Percentiles rank a stretch among this genome's conserved stretches.
Conservation (phyloP, 2,329 filamentous ascomycete species). For the Rutstroemia sp. region DNA sequence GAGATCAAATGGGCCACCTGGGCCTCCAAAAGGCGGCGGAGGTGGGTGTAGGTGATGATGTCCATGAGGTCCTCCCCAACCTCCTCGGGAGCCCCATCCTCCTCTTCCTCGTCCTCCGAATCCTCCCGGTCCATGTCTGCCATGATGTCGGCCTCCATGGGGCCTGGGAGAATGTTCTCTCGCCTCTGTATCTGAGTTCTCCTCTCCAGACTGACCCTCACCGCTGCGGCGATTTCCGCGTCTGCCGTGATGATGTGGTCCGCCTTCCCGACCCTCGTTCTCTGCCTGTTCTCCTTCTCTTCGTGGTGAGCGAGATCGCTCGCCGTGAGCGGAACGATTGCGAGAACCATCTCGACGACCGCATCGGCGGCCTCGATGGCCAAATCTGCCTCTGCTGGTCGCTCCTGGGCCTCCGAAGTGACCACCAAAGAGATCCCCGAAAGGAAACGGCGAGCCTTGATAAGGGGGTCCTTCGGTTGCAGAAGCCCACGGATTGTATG, state of each 20-base stretch:
- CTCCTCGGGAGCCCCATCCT: slow-evolving; percentile 1
- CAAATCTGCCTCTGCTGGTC: slow-evolving; percentile 6
- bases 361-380: slow-evolving; percentile 18
- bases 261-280: slow-evolving; percentile 11
- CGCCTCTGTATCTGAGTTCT: slow-evolving; percentile 5
- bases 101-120: slow-evolving; percentile 14
- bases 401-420: background rate
- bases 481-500: slow-evolving; percentile 9
- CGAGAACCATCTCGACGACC: slow-evolving; percentile 11
- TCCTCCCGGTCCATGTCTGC: slow-evolving; percentile 12
- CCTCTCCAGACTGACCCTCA: slow-evolving; percentile 6
- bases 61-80: slow-evolving; percentile 10
- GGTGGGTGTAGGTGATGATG: slow-evolving; percentile 4
- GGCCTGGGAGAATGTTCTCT: background rate
- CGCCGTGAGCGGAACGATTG: background rate
- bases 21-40: slow-evolving; percentile 16
- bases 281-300: slow-evolving; percentile 17
- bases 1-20: slow-evolving; percentile 24
- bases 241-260: slow-evolving; percentile 23
- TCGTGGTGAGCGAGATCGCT: slow-evolving; percentile 12
- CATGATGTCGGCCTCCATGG: slow-evolving; percentile 1
- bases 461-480: slow-evolving; percentile 15
- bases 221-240: slow-evolving; percentile 1
- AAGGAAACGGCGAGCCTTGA: slow-evolving; percentile 2
- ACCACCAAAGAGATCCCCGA: background rate